phyloP scores from a whole-genome alignment of 306 rosid genomes.

The Trifolium fragiferum region DNA sequence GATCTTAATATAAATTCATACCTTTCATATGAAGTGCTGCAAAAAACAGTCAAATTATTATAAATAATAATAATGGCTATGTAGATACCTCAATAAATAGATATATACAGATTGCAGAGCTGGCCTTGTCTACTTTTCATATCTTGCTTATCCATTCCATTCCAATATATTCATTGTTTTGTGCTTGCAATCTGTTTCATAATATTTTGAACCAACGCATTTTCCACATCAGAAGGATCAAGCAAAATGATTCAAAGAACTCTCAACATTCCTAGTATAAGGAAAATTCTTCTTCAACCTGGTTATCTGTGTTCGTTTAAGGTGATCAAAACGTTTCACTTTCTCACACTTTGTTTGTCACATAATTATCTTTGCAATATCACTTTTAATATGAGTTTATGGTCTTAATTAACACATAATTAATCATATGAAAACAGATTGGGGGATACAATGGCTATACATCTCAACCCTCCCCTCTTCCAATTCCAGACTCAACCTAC shows the following conservation, averaged over 20 bases:
- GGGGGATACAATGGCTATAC: constrained; percentile 35
- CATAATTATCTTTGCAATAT: neutral
- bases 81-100: neutral
- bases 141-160: neutral
- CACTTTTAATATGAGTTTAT: too few species aligned
- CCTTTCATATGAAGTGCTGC: neutral
- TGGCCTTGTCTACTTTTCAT: neutral
- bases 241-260: constrained; percentile 54
- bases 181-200: neutral
- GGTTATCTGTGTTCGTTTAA: constrained; percentile 35
- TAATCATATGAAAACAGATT: constrained; percentile 23
- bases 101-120: neutral
- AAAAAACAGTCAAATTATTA: too few species aligned
- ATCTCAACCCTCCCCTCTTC: constrained; percentile 42
- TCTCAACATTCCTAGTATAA: constrained; percentile 9
- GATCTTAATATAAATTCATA: too few species aligned
- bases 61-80: too few species aligned
- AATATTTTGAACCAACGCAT: neutral
- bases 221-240: neutral
- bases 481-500: constrained; percentile 12
- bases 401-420: neutral
- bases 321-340: constrained; percentile 41
- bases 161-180: neutral
- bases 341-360: neutral
- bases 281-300: constrained; percentile 36